Conservation (phyloP, 495 filamentous ascomycete species). For the Antarctomyces pellizariae region DNA sequence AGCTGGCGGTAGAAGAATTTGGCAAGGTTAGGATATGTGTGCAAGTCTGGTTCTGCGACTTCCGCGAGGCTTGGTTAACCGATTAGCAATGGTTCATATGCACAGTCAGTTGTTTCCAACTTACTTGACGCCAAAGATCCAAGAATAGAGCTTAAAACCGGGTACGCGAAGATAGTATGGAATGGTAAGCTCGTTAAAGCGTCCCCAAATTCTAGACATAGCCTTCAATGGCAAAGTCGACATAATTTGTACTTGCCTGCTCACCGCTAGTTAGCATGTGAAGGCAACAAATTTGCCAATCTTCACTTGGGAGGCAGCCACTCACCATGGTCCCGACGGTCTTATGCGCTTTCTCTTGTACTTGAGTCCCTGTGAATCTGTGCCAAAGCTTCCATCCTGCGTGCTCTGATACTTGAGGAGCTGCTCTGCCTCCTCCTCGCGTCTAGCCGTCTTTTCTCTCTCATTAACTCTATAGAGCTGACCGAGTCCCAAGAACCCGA, state of each 20-base stretch:
- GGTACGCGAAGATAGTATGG: constrained; percentile 78
- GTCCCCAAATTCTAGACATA: constrained; percentile 78
- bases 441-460: constrained; percentile 27
- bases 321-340: constrained; percentile 72
- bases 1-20: constrained; percentile 93
- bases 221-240: constrained; percentile 88
- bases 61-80: constrained; percentile 54
- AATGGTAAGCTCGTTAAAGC: constrained; percentile 80
- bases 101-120: constrained; percentile 7
- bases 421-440: constrained; percentile 27
- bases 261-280: constrained; percentile 6
- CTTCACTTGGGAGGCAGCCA: constrained; percentile 1
- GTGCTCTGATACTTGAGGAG: constrained; percentile 2
- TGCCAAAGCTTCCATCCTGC: constrained; percentile 9
- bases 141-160: constrained; percentile 89
- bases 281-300: background rate
- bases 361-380: constrained; percentile 18
- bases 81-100: background rate
- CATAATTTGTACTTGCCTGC: constrained; percentile 85
- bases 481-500: constrained; percentile 61
- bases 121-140: constrained; percentile 76
- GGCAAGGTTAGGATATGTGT: constrained; percentile 74
- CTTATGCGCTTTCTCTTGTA: constrained; percentile 47
- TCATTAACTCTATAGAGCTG: constrained; percentile 61
- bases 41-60: constrained; percentile 67